Base-by-base conservation (phyloP, 345 rosid species). In the Cochlearia excelsa region DNA sequence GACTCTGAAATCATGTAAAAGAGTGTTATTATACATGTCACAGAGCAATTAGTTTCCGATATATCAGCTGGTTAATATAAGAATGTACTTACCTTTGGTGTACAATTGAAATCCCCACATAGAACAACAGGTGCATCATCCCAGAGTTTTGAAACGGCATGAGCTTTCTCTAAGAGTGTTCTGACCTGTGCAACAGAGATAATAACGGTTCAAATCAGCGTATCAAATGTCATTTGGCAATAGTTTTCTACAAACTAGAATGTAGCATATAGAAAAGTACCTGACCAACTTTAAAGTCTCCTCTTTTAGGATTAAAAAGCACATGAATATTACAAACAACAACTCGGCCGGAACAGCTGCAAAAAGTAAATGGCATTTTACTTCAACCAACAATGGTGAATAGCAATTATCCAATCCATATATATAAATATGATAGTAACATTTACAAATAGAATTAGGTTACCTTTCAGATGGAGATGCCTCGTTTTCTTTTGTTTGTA, bases 221-320 rank as follows among this genome's bases (percentile, higher is more conserved):
- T 48, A 46, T 28, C 30, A 49, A 49, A 34, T 2, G 30, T 29
- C 9, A 9, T 29, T 43, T 49, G 53, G 42, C 27, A 63, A 33
- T 27, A 41, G 10, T 38, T 6, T 9, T 10, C 35, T 4, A 23
- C 46, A 46, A 10, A 40, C 51, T 52, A 30, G 61, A 44, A 30
- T 68, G 46, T 7, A 16, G 16, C 49, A 38, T 1, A 26, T 44
- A 26, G 47, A 60, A 51, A 45, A 45, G 31, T 83, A 89, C 97
- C 97, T 89, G 95, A 60, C 98, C 97, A 54, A 92, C 82, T 79
- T 92, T 92, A 57, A 85, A 86, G 69, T 92, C 98, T 65, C 98
- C 98, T 74, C 97, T 80, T 80, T 38, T 89, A 46, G 98, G 98
- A 81, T 92, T 92, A 85, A 78, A 92, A 45, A 89, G 87, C 61